Evolutionary conservation across 1,284 basidiomycete genomes (phyloP).

Genomic region (Pascua sp.): DNA sequence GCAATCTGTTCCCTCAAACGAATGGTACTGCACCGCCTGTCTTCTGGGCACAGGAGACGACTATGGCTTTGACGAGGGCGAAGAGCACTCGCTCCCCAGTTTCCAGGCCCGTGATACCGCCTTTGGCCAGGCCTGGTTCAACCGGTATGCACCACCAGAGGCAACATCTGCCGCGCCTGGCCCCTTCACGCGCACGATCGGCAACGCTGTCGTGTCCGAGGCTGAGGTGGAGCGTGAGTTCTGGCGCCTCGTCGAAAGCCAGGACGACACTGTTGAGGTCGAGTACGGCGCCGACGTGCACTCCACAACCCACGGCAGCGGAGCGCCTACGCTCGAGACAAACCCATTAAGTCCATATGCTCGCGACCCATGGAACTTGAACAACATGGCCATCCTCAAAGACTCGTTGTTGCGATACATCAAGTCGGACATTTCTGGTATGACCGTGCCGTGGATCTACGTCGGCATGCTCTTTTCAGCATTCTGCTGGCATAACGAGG

Average conservation of each 20-base stretch:
- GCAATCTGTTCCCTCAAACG: slow-evolving; percentile 72
- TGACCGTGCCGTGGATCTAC: slow-evolving; percentile 99
- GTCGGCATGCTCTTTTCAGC: slow-evolving; percentile 99
- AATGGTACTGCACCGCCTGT: slow-evolving; percentile 93
- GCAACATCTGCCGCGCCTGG: slow-evolving; percentile 17
- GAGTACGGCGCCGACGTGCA: slow-evolving; percentile 99
- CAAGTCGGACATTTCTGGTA: slow-evolving; percentile 97
- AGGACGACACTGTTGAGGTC: slow-evolving; percentile 88
- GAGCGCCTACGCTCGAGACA: slow-evolving; percentile 90
- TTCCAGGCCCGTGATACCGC: slow-evolving; percentile 88
- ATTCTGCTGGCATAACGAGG: slow-evolving; percentile 99
- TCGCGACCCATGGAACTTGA: slow-evolving; percentile 94
- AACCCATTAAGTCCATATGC: slow-evolving; percentile 84
- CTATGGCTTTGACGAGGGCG: slow-evolving; percentile 97
- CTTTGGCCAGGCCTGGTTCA: slow-evolving; percentile 86
- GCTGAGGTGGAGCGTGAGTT: slow-evolving; percentile 92
- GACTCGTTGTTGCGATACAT: slow-evolving; percentile 77
- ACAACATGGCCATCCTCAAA: slow-evolving; percentile 87
- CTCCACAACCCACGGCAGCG: slow-evolving; percentile 95
- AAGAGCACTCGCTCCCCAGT: slow-evolving; percentile 86
- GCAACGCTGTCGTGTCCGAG: slow-evolving; percentile 70
- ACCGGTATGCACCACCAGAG: slow-evolving; percentile 61
- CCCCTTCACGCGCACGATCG: slow-evolving; percentile 52
- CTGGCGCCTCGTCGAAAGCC: slow-evolving; percentile 90
- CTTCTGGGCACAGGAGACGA: slow-evolving; percentile 92